Base-by-base conservation (phyloP, 2,329 filamentous ascomycete species). In the Xylaria sp. region DNA sequence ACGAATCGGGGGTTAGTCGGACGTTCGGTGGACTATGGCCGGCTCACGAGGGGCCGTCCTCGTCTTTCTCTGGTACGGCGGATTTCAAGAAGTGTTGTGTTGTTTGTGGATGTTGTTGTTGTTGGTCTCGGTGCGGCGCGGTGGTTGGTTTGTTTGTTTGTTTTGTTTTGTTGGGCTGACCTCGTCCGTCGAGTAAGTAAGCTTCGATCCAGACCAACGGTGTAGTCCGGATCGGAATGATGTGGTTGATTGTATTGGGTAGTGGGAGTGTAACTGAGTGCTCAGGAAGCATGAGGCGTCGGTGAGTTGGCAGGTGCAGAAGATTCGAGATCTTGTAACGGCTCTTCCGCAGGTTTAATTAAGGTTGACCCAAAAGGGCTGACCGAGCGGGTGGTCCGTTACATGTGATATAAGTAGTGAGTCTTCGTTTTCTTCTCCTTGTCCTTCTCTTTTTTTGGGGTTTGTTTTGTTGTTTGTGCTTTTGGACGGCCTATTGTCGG, bases 191-290 rank as follows among this genome's bases (percentile, higher is more conserved):
- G 20, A n/a, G 54, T 20, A 6, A 56, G 34, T 41, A 56, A 25
- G 54, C 25, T 2, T 56, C 32, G n/a, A 39, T 56, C 20, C 18
- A 13, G 34, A 32, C 32, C 32, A 13, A 10, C 20, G 18, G 0
- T 56, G 9, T 23, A 23, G 52, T 39, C 37, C 12, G 32, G 32
- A 12, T 56, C 10, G 52, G 34, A 37, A 9, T 39, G 32, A 39
- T 20, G 52, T 56, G 32, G 52, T 23, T 56, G 54, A 6, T 50
- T 54, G 7, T n/a, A 56, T 56, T 56, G 54, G 32, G 34, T 15
- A n/a, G n/a, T 57, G 37, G 55, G 54, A 15, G 55, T 44, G 37
- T 57, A n/a, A 13, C 37, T 25, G 20, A 3, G 15, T 44, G 37
- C 20, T 25, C 20, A 15, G 12, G 32, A 39, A 8, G n/a, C 18